Conservation (phyloP, 2,329 filamentous ascomycete species). For the Clarireedia paspali region DNA sequence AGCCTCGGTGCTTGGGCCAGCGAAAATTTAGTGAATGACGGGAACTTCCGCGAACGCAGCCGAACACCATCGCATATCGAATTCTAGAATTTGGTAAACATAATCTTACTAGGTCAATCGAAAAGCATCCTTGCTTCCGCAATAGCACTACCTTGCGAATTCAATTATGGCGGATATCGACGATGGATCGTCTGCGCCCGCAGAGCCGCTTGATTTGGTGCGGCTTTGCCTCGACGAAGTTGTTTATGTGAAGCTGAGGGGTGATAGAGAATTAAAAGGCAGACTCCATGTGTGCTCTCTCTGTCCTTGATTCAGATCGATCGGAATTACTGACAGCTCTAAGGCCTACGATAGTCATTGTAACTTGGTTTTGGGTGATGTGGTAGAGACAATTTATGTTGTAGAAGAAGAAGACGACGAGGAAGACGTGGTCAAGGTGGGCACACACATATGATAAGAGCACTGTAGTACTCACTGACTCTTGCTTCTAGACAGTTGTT, state of each 20-base stretch:
- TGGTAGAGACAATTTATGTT: conserved; percentile 93
- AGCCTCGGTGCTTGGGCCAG: no score
- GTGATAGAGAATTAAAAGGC: conserved; percentile 91
- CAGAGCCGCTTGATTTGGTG: conserved; percentile 93
- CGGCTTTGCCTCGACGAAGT: conserved; percentile 90
- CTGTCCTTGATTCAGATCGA: conserved; percentile 11
- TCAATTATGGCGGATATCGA: conserved; percentile 72
- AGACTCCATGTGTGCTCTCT: conserved; percentile 72
- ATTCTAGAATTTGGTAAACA: neutral
- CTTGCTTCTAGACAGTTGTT: conserved; percentile 64
- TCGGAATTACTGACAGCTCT: conserved; percentile 6
- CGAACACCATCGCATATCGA: no score
- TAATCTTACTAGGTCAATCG: neutral
- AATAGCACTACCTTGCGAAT: conserved; percentile 8
- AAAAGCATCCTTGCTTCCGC: neutral
- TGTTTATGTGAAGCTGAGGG: conserved; percentile 93
- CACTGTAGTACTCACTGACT: neutral
- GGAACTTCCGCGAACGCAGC: no score
- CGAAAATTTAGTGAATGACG: no score
- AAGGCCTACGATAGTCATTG: conserved; percentile 98
- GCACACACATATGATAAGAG: conserved; percentile 15
- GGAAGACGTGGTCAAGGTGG: conserved; percentile 61
- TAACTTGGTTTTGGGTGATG: conserved; percentile 91
- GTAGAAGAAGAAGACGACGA: conserved; percentile 72
- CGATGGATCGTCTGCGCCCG: conserved; percentile 58